These are phyloP conservation scores for Ordospora colligata DNA, from an alignment of 371 early-diverging fungal species.

Conservation along the genomic window DNA sequence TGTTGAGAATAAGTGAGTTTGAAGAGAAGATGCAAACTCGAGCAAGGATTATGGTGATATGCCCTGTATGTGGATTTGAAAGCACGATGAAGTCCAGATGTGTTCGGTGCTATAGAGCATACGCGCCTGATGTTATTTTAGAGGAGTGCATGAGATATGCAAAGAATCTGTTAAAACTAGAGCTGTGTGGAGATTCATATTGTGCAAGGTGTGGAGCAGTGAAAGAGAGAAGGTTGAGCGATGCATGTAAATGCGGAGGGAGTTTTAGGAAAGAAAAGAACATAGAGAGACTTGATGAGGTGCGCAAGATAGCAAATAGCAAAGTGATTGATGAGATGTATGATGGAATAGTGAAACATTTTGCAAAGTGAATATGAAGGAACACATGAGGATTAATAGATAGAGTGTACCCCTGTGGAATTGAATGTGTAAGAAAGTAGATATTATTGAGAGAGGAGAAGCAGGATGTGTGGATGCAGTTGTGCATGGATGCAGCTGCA, in stretches of 20 bases:
- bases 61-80: conserved; percentile 41
- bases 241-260: conserved; percentile 52
- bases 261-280: conserved; percentile 5
- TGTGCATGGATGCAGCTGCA: not conserved
- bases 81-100: conserved; percentile 42
- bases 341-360: not conserved
- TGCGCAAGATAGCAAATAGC: not conserved
- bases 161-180: conserved; percentile 3
- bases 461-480: not conserved
- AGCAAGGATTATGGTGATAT: conserved; percentile 16
- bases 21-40: not conserved
- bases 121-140: conserved; percentile 13
- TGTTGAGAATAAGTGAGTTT: conserved; percentile 42
- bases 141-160: conserved; percentile 32
- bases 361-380: not conserved
- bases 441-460: not conserved
- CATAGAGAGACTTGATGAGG: not conserved
- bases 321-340: not conserved
- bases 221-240: conserved; percentile 35
- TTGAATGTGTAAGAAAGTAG: not conserved
- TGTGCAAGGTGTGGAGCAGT: conserved; percentile 34
- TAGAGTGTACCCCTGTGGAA: not conserved
- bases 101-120: conserved; percentile 32
- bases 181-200: conserved; percentile 8
- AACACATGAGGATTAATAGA: not conserved